These are phyloP conservation scores for Groenewaldozyma auringiensis DNA, from an alignment of 1,139 yeast species.

Conservation along the genomic window DNA sequence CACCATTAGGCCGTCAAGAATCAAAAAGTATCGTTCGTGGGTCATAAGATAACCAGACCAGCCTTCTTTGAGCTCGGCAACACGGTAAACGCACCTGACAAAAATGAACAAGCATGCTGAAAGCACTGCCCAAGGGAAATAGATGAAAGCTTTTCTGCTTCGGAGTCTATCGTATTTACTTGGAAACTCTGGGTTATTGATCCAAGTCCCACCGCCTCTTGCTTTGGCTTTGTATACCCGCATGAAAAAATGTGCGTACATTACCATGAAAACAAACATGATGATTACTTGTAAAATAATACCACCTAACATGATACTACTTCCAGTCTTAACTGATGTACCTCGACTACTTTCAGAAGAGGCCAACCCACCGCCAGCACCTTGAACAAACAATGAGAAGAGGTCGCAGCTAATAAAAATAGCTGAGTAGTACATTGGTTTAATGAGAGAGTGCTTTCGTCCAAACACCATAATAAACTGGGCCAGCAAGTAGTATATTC, in stretches of 20 bases:
- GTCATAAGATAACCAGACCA: slow-evolving; percentile 63
- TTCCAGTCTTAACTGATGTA: slow-evolving; percentile 40
- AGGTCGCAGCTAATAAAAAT: slow-evolving; percentile 62
- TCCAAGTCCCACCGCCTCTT: slow-evolving; percentile 4
- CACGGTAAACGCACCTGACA: slow-evolving; percentile 72
- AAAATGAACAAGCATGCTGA: slow-evolving; percentile 42
- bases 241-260: slow-evolving; percentile 49
- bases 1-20: slow-evolving; percentile 71
- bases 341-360: slow-evolving; percentile 43
- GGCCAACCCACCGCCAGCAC: slow-evolving; percentile 75
- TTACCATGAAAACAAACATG: slow-evolving; percentile 53
- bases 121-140: slow-evolving; percentile 34
- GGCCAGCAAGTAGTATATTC: slow-evolving; percentile 69
- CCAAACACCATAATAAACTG: slow-evolving; percentile 69
- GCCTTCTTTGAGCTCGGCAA: slow-evolving; percentile 72
- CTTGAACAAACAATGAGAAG: slow-evolving; percentile 65
- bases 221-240: slow-evolving; percentile 35
- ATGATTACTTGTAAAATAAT: slow-evolving; percentile 69
- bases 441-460: slow-evolving; percentile 47
- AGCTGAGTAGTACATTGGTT: slow-evolving; percentile 70
- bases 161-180: slow-evolving; percentile 40
- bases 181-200: slow-evolving; percentile 26
- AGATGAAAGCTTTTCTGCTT: slow-evolving; percentile 33
- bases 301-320: slow-evolving; percentile 76
- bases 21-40: slow-evolving; percentile 67